These are phyloP conservation scores for Penicillium crystallinum DNA, from an alignment of 495 filamentous ascomycete species.

Conservation along the genomic window DNA sequence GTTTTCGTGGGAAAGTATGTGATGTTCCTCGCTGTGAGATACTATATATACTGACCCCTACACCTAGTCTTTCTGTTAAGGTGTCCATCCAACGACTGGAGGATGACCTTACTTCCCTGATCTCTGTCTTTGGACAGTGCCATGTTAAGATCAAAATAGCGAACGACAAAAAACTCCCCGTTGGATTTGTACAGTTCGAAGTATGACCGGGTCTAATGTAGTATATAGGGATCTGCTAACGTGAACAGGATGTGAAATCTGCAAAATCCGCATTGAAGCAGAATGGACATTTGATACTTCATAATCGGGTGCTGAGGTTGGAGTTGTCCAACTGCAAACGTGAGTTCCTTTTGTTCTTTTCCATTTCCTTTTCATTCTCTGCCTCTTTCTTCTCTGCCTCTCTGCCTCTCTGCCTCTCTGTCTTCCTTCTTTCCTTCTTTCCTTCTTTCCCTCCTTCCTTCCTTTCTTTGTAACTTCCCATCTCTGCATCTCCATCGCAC, in stretches of 20 bases:
- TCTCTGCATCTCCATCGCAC: background rate
- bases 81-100: background rate
- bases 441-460: too few species aligned
- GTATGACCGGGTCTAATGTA: background rate
- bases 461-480: background rate
- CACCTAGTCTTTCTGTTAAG: background rate
- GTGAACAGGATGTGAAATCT: background rate
- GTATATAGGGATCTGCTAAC: background rate
- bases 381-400: background rate
- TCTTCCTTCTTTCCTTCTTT: background rate
- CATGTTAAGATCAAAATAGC: background rate
- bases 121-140: background rate
- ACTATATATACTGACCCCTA: background rate
- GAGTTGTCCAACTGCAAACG: background rate
- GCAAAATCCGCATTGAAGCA: background rate
- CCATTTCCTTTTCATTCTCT: background rate
- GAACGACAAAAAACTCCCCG: background rate
- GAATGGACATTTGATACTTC: background rate
- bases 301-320: background rate
- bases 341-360: background rate
- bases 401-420: too few species aligned
- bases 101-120: background rate
- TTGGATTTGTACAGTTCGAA: slow-evolving; percentile 2
- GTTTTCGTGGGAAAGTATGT: slow-evolving; percentile 6
- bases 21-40: background rate